Percentiles rank a stretch among this genome's conserved stretches.
Evolutionary conservation across 768 basidiomycete species (phyloP).

Genomic region (Tylopilus sp.): DNA sequence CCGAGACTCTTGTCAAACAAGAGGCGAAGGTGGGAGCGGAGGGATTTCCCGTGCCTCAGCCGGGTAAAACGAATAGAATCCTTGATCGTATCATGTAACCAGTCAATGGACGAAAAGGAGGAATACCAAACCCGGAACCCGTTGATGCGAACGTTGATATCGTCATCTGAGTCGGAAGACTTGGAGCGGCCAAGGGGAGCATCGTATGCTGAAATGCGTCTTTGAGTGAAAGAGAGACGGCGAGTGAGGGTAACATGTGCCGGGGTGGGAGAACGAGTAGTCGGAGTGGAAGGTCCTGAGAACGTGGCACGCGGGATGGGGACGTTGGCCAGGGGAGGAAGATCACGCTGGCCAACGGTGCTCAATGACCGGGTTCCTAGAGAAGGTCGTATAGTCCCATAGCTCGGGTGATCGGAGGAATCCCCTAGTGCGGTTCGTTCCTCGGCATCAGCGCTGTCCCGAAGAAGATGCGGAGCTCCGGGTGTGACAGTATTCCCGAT

Average conservation of each 20-base stretch:
- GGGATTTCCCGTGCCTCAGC: conserved; percentile 65
- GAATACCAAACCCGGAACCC: conserved; percentile 86
- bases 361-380: conserved; percentile 22
- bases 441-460: conserved; percentile 11
- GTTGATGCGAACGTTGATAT: conserved; percentile 66
- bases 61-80: conserved; percentile 80
- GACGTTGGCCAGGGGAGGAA: conserved; percentile 37
- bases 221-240: conserved; percentile 38
- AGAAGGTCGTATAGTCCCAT: conserved; percentile 51
- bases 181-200: conserved; percentile 36
- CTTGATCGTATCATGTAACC: conserved; percentile 96
- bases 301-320: conserved; percentile 29
- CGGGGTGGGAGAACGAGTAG: conserved; percentile 31
- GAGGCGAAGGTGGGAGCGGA: conserved; percentile 61
- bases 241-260: conserved; percentile 35
- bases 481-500: conserved; percentile 37
- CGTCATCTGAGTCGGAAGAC: conserved; percentile 37
- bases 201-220: conserved; percentile 76
- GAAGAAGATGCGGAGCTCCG: neutral
- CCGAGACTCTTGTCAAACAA: conserved; percentile 76
- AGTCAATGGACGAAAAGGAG: conserved; percentile 88
- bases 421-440: conserved; percentile 38
- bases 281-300: conserved; percentile 38
- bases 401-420: conserved; percentile 35
- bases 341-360: conserved; percentile 33